Evolutionary conservation across 1,139 yeast genomes (phyloP).

Genomic region (Protomyces lactucae-debilis): DNA sequence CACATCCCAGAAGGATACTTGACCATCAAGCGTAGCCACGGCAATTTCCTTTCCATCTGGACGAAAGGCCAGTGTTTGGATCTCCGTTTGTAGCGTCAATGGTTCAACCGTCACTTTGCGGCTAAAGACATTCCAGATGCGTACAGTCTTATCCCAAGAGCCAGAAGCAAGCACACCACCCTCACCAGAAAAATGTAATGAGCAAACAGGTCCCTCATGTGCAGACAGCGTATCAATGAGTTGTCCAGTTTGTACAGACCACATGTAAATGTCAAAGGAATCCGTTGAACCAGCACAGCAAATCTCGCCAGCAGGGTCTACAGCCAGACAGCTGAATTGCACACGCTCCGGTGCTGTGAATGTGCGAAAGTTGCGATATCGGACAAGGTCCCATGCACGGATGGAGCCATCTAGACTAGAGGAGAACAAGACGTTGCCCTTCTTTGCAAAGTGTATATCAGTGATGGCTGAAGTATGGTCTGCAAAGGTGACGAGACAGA

Average conservation of each 20-base stretch:
- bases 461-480: conserved; percentile 91
- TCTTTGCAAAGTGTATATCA: conserved; percentile 75
- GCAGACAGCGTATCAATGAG: conserved; percentile 81
- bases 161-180: conserved; percentile 78
- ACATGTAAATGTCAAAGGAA: conserved; percentile 81
- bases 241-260: conserved; percentile 98
- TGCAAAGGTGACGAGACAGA: conserved; percentile 82
- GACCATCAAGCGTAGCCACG: conserved; percentile 85
- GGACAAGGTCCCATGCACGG: conserved; percentile 90
- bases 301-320: conserved; percentile 95
- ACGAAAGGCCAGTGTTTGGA: conserved; percentile 74
- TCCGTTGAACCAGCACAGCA: conserved; percentile 94
- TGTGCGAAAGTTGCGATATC: conserved; percentile 90
- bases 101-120: conserved; percentile 87
- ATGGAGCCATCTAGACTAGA: conserved; percentile 94
- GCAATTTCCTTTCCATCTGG: conserved; percentile 92
- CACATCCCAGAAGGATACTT: conserved; percentile 74
- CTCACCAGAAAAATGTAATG: conserved; percentile 79
- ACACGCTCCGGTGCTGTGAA: conserved; percentile 86
- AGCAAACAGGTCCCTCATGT: conserved; percentile 93
- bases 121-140: conserved; percentile 83
- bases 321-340: conserved; percentile 84
- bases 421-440: conserved; percentile 85
- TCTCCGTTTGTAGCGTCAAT: conserved; percentile 76
- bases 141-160: conserved; percentile 92